Evolutionary conservation across 2,329 filamentous ascomycete genomes (phyloP), one percentile per base, ranked within the genome.

Genomic region (Cercospora sojina): DNA sequence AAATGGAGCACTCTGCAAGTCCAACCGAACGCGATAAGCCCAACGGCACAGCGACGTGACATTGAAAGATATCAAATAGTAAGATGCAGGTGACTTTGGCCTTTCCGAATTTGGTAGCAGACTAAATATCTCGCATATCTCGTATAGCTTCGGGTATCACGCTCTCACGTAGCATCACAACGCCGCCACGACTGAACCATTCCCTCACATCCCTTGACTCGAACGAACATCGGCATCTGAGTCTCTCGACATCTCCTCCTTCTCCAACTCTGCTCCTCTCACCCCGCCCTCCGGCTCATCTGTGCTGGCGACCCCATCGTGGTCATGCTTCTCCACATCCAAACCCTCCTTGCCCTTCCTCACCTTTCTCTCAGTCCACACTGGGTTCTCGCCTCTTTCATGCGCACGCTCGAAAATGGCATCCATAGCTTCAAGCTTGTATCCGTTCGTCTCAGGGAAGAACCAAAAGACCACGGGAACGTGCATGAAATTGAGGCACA

Each of bases 321-420:
- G 62, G 35, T 66, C 67, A 49, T 63, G 60, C 41, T 64, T 55
- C 61, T 71, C 69, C 43, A 72, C 31, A 57, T 71, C 70, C 9
- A 73, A 56, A 7, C 25, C 38, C 43, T 69, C 71, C 59, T 70
- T 69, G 18, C 64, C 62, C 64, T 74, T 74, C 16, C 73, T 58
- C 7, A 71, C 57, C 18, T 66, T 69, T 25, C 68, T 64, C 64
- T 74, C 73, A 3, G 68, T 69, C 67, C 68, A 59, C 16, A 74
- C 73, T 6, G 74, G 74, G 49, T 75, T 75, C 64, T 75, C 72
- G n/a, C 67, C 65, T 51, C 71, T 74, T 59, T 69, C 69, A 56
- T 76, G 71, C 9, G 73, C 73, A 12, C 68, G 68, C 29, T 71
- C 69, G 56, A 76, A 74, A 31, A 75, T 75, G 16, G 67, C 70